Evolutionary conservation across 345 rosid species (phyloP), one percentile per base, ranked within the genome.

Genomic region (Pseudoturritis turrita): DNA sequence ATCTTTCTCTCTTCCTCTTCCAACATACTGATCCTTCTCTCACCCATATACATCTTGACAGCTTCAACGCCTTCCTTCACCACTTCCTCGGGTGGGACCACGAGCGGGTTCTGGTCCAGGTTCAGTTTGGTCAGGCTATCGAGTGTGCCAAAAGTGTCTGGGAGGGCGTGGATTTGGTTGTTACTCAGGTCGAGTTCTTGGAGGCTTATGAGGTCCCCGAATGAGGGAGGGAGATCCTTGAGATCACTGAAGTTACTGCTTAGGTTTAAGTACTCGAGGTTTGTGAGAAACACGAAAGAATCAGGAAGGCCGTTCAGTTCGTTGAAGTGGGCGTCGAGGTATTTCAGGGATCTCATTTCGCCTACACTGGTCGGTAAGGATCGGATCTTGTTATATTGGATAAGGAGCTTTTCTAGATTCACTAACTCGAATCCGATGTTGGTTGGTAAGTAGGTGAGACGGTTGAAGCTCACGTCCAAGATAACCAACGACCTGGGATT

Each of bases 171-270:
- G 77, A 92, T 80, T 81, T 92, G 98, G 81, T 92, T 92, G 88
- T 92, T 89, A 64, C 98, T 89, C 59, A 92, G 81, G 76, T 92
- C 96, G 35, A 92, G 92, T 54, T 92, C 95, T 81, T 73, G 85
- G 66, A 92, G 96, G 75, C 73, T 85, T 47, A 67, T 67, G 79
- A 92, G 80, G 23, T 92, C 92, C 1, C 98, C 96, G 39, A 92
- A 81, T 6, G 87, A 78, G 17, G 79, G 80, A 0, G 98, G 96
- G 51, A 92, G 96, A 43, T 78, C 92, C 8, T 10, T 80, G 79
- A 92, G 77, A 75, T 92, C 96, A 37, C 84, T 85, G 81, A 92
- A 92, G 77, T 92, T 92, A 35, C 84, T 88, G 82, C 92, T 81
- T 47, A 92, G 73, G 75, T 89, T 81, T 46, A 92, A 81, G 61